Evolutionary conservation across 768 basidiomycete species (phyloP).

Genomic region (Psilocybe sp.): DNA sequence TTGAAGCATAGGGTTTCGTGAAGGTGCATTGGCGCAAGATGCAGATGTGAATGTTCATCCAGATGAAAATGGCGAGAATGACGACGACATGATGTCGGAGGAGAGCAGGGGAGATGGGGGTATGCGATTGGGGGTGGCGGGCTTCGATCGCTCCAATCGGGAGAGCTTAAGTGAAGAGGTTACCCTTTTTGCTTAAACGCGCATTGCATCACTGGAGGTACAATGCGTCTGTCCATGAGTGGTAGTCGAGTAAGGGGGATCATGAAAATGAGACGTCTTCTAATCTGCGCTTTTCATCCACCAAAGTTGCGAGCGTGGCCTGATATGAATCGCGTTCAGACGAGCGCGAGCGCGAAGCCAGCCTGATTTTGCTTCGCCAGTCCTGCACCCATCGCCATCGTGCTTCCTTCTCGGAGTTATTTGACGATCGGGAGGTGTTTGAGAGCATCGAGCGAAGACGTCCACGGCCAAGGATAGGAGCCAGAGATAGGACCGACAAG

Average conservation of each 20-base stretch:
- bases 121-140: background rate
- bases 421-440: slow-evolving; percentile 19
- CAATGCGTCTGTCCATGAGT: too few relatives aligned
- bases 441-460: slow-evolving; percentile 58
- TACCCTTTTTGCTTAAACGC: too few relatives aligned
- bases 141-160: slow-evolving; percentile 9
- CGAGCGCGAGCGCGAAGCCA: slow-evolving; percentile 50
- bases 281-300: slow-evolving; percentile 53
- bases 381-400: slow-evolving; percentile 68
- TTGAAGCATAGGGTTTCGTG: background rate
- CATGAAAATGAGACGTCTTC: slow-evolving; percentile 31
- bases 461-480: slow-evolving; percentile 80
- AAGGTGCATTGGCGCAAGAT: background rate
- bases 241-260: background rate
- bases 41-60: background rate
- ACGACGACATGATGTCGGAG: background rate
- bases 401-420: slow-evolving; percentile 23
- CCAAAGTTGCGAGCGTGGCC: slow-evolving; percentile 46
- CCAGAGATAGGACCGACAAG: slow-evolving; percentile 79
- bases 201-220: too few relatives aligned
- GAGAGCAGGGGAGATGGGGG: background rate
- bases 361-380: slow-evolving; percentile 60
- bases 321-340: slow-evolving; percentile 42
- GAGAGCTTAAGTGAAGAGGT: too few relatives aligned
- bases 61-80: background rate